Evolutionary conservation across 1,284 basidiomycete genomes (phyloP), one percentile per base, ranked within the genome.

Genomic region (Apiotrichum gracile): DNA sequence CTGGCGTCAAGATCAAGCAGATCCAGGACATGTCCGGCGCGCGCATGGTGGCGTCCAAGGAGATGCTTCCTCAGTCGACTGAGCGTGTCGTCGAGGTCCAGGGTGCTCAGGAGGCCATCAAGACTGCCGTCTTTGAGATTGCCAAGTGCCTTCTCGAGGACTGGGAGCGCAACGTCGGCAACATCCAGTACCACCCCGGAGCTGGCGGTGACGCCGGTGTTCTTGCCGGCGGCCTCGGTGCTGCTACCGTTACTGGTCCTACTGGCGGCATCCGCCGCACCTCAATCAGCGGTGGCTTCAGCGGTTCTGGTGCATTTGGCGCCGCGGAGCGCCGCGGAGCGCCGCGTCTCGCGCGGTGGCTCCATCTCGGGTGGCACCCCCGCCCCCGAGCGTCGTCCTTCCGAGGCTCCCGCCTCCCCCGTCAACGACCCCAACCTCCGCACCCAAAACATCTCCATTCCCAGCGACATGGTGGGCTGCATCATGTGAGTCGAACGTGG

Each of bases 361-460:
- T 61, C 56, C 6, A 50, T 65, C 39, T 62, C 68, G 44, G 61
- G 65, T 31, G 64, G 63, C 37, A 60, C 69, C 33, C 66, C 63
- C 14, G 68, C 68, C 45, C 58, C 63, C n/a, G 66, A 67, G 61
- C 58, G 66, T 61, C 72, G 54, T 63, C 56, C 45, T 49, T 69
- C 73, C 58, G 79, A 83, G 51, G 74, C 77, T 54, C 62, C 83
- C 21, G 59, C 81, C 64, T 63, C 82, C 72, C 24, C 82, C 81
- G 57, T 67, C 38, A 68, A 73, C 46, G 78, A 79, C 62, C 76
- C 78, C 51, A 93, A 93, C 76, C 81, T 97, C 60, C 88, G 93
- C 63, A 97, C 94, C 14, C 94, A 98, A 78, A 97, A 96, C 78
- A 98, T 98, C 67, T 94, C 93, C 62, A 98, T 98, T 67, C 94